Evolutionary conservation across 495 filamentous ascomycete genomes (phyloP).

Genomic region (Annulohypoxylon nitens): DNA sequence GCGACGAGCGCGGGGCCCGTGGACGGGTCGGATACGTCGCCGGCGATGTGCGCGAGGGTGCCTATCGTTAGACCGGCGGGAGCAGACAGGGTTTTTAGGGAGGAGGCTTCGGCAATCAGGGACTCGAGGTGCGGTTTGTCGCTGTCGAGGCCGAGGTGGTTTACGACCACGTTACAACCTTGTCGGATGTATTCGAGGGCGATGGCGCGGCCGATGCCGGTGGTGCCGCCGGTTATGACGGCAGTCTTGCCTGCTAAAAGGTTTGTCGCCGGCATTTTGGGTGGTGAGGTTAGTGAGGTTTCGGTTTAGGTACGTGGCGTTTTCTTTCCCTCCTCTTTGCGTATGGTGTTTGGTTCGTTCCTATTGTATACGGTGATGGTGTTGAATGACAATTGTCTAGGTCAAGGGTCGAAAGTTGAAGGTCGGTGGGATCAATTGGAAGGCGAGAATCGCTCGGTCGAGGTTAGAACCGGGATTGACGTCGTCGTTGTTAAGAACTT

Average conservation of each 20-base stretch:
- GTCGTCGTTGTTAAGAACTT: neutral
- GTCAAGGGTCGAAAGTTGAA: neutral
- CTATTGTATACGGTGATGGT: neutral
- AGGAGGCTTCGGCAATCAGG: constrained; percentile 65
- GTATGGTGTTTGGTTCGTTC: neutral
- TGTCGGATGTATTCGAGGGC: constrained; percentile 77
- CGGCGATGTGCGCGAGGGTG: constrained; percentile 68
- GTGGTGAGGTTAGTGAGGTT: neutral
- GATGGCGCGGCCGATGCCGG: constrained; percentile 83
- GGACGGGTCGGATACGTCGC: constrained; percentile 75
- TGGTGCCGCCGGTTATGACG: constrained; percentile 81
- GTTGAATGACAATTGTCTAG: neutral
- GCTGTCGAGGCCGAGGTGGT: constrained; percentile 72
- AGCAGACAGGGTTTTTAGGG: constrained; percentile 47
- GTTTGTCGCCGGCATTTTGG: constrained; percentile 58
- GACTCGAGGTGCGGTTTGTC: constrained; percentile 67
- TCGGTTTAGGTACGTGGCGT: neutral
- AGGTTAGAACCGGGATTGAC: constrained; percentile 11
- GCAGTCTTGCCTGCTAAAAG: constrained; percentile 76
- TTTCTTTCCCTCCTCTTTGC: constrained; percentile 2
- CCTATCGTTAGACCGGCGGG: constrained; percentile 51
- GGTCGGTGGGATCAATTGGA: constrained; percentile 23
- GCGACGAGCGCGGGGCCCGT: constrained; percentile 71
- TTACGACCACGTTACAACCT: constrained; percentile 76
- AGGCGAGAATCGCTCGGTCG: constrained; percentile 12